Percentiles rank a stretch among this genome's conserved stretches.
Conservation (phyloP, 192 early-diverging fungal genomes). For the Coemansia guatemalensis region DNA sequence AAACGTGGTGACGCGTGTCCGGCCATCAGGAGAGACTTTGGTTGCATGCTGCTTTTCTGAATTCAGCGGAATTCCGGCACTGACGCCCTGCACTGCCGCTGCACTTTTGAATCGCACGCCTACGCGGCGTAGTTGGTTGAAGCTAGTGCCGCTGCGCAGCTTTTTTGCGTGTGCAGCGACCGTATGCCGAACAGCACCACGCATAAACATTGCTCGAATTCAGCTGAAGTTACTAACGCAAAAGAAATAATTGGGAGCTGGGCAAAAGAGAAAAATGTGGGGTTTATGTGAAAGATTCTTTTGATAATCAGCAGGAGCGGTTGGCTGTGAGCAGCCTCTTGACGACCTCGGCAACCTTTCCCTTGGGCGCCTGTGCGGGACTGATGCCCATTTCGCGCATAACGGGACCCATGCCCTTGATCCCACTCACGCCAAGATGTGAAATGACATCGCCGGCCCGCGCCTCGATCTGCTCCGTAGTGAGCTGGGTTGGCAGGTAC, state of each 20-base stretch:
- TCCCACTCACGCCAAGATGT: slow-evolving; percentile 47
- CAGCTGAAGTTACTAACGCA: too few relatives aligned
- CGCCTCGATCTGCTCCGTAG: slow-evolving; percentile 67
- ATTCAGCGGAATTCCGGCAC: slow-evolving; percentile 13
- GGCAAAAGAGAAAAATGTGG: background rate
- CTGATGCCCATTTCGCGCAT: slow-evolving; percentile 80
- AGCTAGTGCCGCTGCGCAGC: background rate
- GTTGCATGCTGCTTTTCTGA: slow-evolving; percentile 4
- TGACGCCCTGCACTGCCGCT: background rate
- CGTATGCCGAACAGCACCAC: too few relatives aligned
- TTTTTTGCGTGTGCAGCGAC: too few relatives aligned
- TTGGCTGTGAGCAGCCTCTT: slow-evolving; percentile 62
- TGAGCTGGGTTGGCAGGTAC: slow-evolving; percentile 82
- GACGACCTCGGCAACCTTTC: slow-evolving; percentile 69
- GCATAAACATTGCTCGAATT: too few relatives aligned
- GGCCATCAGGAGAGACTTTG: slow-evolving; percentile 31
- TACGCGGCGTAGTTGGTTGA: background rate
- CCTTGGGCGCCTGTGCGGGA: slow-evolving; percentile 70
- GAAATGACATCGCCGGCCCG: slow-evolving; percentile 57
- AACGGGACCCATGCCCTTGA: slow-evolving; percentile 81
- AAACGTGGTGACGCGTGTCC: slow-evolving; percentile 70
- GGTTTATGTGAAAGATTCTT: background rate
- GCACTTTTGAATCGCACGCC: slow-evolving; percentile 21
- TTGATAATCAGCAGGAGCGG: background rate
- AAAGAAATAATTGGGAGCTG: background rate